Evolutionary conservation across 1,284 basidiomycete species (phyloP).

Genomic region (Ustilago vetiveriae): DNA sequence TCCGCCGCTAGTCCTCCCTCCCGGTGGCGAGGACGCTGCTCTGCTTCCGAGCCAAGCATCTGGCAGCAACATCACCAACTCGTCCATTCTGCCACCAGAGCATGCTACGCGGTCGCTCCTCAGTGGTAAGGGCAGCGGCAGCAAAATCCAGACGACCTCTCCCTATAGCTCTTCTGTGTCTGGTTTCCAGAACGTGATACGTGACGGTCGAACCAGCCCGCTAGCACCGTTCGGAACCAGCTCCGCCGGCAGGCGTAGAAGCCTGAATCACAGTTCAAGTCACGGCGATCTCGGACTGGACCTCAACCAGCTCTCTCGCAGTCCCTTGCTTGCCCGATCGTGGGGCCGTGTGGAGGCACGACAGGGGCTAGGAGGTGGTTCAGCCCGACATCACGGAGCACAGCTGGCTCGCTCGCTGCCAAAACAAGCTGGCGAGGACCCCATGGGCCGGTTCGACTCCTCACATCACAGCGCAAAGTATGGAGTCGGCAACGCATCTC

Average conservation of each 20-base stretch:
- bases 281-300: conserved; percentile 35
- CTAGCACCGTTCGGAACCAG: conserved; percentile 25
- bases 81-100: conserved; percentile 48
- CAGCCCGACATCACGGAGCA: not conserved
- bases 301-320: conserved; percentile 24
- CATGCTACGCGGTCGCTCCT: conserved; percentile 44
- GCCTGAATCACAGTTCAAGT: conserved; percentile 41
- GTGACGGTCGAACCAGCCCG: conserved; percentile 38
- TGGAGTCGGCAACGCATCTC: conserved; percentile 25
- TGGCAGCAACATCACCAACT: conserved; percentile 36
- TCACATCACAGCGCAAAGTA: conserved; percentile 30
- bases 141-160: conserved; percentile 33
- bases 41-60: conserved; percentile 31
- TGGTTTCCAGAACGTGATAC: conserved; percentile 35
- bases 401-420: conserved; percentile 42
- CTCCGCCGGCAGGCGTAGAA: conserved; percentile 19
- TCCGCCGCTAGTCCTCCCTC: conserved; percentile 28
- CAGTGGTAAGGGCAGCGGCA: conserved; percentile 49
- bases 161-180: conserved; percentile 47
- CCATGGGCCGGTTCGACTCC: conserved; percentile 9
- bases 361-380: conserved; percentile 2
- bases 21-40: conserved; percentile 19
- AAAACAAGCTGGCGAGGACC: conserved; percentile 16
- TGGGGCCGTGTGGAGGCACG: conserved; percentile 22
- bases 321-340: conserved; percentile 22